Conservation (phyloP, 2,329 filamentous ascomycete genomes). For the Herpomyces periplanetae region DNA sequence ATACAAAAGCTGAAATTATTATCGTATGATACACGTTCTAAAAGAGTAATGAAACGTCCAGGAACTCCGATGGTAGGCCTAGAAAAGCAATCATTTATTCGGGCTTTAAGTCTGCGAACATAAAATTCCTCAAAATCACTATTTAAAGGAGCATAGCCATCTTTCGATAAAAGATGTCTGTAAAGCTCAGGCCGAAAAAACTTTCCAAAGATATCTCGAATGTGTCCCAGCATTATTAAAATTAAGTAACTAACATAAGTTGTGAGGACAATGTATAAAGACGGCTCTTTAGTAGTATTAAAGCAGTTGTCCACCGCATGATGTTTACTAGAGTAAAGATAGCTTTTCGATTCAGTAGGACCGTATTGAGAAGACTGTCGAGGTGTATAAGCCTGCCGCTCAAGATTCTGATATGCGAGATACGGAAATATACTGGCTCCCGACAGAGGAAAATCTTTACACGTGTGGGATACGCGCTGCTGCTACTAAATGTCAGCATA, state of each 20-base stretch:
- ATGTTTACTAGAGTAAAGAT: slow-evolving; percentile 61
- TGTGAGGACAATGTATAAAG: slow-evolving; percentile 81
- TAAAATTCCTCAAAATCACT: slow-evolving; percentile 99
- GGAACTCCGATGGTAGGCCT: slow-evolving; percentile 71
- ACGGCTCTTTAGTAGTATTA: slow-evolving; percentile 59
- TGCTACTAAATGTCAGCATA: too few relatives aligned
- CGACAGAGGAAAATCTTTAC: too few relatives aligned
- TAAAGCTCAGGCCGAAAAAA: slow-evolving; percentile 62
- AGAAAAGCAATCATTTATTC: slow-evolving; percentile 87
- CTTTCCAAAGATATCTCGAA: slow-evolving; percentile 92
- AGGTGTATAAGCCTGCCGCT: too few relatives aligned
- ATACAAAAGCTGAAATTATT: slow-evolving; percentile 66
- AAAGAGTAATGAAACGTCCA: slow-evolving; percentile 59
- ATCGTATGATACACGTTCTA: slow-evolving; percentile 63
- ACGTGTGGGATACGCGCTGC: too few relatives aligned
- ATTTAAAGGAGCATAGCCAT: slow-evolving; percentile 79
- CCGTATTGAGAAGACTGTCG: slow-evolving; percentile 66
- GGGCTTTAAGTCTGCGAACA: slow-evolving; percentile 54
- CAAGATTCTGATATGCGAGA: too few relatives aligned
- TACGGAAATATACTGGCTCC: too few relatives aligned
- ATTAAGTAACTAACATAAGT: slow-evolving; percentile 95
- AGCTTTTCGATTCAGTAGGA: slow-evolving; percentile 33
- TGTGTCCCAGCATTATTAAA: slow-evolving; percentile 71
- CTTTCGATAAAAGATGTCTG: slow-evolving; percentile 34
- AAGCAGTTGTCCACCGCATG: slow-evolving; percentile 43